Percentiles rank a stretch among this genome's conserved stretches.
phyloP scores from a whole-genome alignment of 352 stramenopile species.

The Phytophthora podocarpi region DNA sequence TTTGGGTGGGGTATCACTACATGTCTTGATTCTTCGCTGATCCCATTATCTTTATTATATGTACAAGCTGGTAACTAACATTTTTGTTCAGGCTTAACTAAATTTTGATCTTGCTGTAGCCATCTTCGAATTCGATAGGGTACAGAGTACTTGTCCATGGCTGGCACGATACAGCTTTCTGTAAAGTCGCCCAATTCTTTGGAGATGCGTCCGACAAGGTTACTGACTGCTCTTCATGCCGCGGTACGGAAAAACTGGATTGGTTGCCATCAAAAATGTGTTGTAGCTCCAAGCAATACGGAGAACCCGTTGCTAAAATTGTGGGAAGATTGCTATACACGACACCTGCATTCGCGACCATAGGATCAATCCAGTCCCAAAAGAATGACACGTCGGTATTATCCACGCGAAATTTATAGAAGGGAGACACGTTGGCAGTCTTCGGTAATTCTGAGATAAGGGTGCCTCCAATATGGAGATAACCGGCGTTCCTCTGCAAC shows the following conservation, averaged over 20 bases:
- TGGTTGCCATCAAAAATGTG: neutral
- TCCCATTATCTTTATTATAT: too few species aligned
- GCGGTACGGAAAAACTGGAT: neutral
- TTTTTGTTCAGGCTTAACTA: too few species aligned
- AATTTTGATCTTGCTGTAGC: too few species aligned
- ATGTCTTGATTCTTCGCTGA: too few species aligned
- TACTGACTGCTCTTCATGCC: neutral
- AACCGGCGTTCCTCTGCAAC: neutral
- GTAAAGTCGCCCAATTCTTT: too few species aligned
- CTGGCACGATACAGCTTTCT: too few species aligned
- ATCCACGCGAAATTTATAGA: conserved; percentile 17
- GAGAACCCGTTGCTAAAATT: conserved; percentile 12
- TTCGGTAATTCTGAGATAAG: conserved; percentile 16
- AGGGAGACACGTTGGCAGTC: neutral
- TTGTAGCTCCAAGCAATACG: conserved; percentile 8
- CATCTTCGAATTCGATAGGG: too few species aligned
- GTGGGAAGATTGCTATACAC: neutral
- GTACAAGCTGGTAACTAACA: too few species aligned
- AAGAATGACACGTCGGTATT: conserved; percentile 23
- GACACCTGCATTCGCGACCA: neutral
- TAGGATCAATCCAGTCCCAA: conserved; percentile 16
- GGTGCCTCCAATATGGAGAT: conserved; percentile 19
- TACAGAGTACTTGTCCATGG: too few species aligned
- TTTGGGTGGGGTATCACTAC: too few species aligned
- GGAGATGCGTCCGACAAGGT: neutral